Conservation (phyloP, 768 basidiomycete species). For the Russula brevipes region DNA sequence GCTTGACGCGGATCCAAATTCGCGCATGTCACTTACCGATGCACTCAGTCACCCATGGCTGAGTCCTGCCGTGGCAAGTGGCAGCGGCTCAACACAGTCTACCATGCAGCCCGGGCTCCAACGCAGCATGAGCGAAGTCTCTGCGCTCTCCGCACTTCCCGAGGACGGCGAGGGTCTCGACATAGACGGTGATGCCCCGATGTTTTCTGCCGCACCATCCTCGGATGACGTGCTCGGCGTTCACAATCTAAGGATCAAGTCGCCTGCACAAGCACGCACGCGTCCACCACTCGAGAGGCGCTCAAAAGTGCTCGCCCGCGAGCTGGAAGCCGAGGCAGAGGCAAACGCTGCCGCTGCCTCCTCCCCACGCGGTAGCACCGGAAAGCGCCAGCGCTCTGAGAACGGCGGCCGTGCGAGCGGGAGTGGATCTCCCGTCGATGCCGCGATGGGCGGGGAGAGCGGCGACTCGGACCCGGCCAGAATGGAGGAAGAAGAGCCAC, state of each 20-base stretch:
- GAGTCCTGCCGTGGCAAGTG: not conserved
- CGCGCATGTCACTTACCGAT: constrained; percentile 65
- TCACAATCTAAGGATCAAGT: constrained; percentile 3
- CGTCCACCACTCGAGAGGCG: constrained; percentile 21
- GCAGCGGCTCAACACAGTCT: not conserved
- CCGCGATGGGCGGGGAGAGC: constrained; percentile 6
- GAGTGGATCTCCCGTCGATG: not conserved
- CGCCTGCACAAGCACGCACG: not conserved
- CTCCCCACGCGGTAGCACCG: not conserved
- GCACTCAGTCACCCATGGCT: constrained; percentile 82
- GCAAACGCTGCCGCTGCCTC: not conserved
- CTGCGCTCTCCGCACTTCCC: constrained; percentile 8
- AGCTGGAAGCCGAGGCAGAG: constrained; percentile 12
- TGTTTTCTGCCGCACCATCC: constrained; percentile 20
- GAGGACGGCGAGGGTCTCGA: not conserved
- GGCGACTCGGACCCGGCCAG: not conserved
- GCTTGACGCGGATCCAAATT: constrained; percentile 55
- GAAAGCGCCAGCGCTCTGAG: not conserved
- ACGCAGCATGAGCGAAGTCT: constrained; percentile 9
- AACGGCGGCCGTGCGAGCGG: not conserved
- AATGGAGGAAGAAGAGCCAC: not conserved
- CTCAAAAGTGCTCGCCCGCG: constrained; percentile 22
- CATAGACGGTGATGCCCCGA: constrained; percentile 11
- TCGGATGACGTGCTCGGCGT: constrained; percentile 12
- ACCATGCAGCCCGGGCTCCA: not conserved